phyloP scores from a whole-genome alignment of 305 asterid genomes.

The Fraxinus velutina region DNA sequence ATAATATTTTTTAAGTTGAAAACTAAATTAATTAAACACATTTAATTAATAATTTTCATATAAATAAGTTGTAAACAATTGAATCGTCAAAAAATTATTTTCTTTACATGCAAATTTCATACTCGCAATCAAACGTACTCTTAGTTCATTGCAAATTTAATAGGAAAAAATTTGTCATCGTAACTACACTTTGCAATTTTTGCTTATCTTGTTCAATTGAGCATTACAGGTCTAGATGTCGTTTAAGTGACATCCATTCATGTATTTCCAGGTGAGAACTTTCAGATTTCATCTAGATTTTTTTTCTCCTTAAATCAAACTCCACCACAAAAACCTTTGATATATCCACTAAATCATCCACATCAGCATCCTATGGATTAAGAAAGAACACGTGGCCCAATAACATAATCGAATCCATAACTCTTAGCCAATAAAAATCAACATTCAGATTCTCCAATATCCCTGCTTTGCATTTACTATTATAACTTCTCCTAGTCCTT shows the following conservation, averaged over 20 bases:
- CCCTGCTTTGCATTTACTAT: constrained; percentile 30
- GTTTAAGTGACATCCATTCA: neutral
- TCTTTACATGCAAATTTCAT: too few species aligned
- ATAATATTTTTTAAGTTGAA: too few species aligned
- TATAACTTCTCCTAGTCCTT: constrained; percentile 11
- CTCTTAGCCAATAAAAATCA: constrained; percentile 56
- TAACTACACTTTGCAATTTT: neutral
- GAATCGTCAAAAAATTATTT: too few species aligned
- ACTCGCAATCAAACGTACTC: too few species aligned
- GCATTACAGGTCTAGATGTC: neutral
- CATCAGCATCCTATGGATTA: constrained; percentile 37
- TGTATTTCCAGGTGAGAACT: neutral
- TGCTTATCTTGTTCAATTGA: neutral
- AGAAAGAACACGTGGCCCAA: constrained; percentile 70
- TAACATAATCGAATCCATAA: constrained; percentile 20
- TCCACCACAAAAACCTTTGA: constrained; percentile 42
- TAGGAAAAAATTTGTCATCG: neutral
- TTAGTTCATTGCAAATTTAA: neutral
- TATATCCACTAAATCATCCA: constrained; percentile 44
- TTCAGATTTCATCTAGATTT: neutral
- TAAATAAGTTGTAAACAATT: too few species aligned
- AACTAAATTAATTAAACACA: too few species aligned
- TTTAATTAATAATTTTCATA: too few species aligned
- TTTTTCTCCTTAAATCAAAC: constrained; percentile 15
- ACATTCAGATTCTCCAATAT: constrained; percentile 58